phyloP scores from a whole-genome alignment of 139 green algal genomes.

The Chlamydomonas schloesseri region DNA sequence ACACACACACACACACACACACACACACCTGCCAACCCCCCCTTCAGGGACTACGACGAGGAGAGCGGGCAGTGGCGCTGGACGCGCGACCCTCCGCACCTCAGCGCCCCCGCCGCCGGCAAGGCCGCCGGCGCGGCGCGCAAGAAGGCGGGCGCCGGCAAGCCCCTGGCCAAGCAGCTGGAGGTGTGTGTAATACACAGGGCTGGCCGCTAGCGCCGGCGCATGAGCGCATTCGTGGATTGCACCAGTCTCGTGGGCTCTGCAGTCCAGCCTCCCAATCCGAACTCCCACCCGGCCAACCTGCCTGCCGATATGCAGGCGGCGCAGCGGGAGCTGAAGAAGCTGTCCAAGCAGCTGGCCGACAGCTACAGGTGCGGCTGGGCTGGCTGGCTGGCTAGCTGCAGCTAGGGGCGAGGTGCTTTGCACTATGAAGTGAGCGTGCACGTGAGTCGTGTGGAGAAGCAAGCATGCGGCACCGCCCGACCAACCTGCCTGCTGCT shows the following conservation, averaged over 20 bases:
- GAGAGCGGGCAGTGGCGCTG: slow-evolving; percentile 79
- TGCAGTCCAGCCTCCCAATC: too few species aligned
- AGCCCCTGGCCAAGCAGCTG: slow-evolving; percentile 66
- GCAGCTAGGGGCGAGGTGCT: too few species aligned
- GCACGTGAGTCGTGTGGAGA: too few species aligned
- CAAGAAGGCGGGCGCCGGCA: slow-evolving; percentile 42
- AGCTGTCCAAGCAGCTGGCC: slow-evolving; percentile 27
- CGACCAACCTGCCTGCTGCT: too few species aligned
- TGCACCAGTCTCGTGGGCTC: too few species aligned
- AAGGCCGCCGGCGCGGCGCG: neutral
- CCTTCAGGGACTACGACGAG: slow-evolving; percentile 70
- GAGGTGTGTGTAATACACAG: neutral
- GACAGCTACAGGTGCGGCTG: neutral
- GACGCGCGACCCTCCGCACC: slow-evolving; percentile 62
- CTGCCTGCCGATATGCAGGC: neutral
- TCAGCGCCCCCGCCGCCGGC: slow-evolving; percentile 45
- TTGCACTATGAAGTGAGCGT: too few species aligned
- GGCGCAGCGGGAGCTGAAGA: slow-evolving; percentile 8
- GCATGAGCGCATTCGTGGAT: too few species aligned
- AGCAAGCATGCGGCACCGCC: too few species aligned
- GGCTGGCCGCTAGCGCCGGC: too few species aligned
- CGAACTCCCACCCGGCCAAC: too few species aligned
- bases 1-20: too few species aligned
- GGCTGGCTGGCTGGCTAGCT: too few species aligned
- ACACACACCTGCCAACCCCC: neutral